A percentile compares a stretch with the other conserved stretches of the same genome.
Conservation (phyloP, 768 basidiomycete species). For the Chalciporus chontae region DNA sequence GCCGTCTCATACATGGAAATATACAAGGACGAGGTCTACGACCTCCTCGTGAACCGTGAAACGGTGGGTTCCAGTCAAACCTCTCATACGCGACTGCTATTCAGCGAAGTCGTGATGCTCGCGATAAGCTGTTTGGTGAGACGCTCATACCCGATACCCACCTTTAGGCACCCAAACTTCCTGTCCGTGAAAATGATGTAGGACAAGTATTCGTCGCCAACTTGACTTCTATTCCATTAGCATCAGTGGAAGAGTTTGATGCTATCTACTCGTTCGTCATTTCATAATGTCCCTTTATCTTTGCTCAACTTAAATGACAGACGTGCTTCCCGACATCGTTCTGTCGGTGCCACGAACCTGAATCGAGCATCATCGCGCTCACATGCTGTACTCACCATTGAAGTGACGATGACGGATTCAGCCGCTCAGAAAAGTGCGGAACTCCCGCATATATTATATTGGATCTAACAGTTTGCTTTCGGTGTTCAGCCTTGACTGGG, state of each 20-base stretch:
- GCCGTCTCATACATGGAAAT: constrained; percentile 83
- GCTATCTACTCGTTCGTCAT: constrained; percentile 42
- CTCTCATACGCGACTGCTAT: neutral
- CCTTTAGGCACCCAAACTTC: constrained; percentile 49
- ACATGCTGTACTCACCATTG: constrained; percentile 80
- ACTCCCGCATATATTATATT: neutral
- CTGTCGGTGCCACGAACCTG: constrained; percentile 81
- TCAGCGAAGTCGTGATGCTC: too few relatives aligned
- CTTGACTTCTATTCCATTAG: constrained; percentile 37
- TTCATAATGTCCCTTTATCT: neutral
- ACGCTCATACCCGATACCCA: neutral
- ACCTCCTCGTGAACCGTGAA: constrained; percentile 72
- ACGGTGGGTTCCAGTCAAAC: constrained; percentile 42
- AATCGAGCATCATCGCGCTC: constrained; percentile 85
- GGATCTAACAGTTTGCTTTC: neutral
- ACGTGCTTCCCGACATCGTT: constrained; percentile 70
- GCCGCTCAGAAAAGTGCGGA: constrained; percentile 50
- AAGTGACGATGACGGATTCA: constrained; percentile 57
- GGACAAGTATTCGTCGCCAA: constrained; percentile 58
- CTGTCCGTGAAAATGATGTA: constrained; percentile 48
- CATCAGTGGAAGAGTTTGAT: constrained; percentile 46
- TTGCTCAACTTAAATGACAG: constrained; percentile 31
- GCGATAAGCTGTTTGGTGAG: neutral
- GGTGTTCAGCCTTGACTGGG: constrained; percentile 53
- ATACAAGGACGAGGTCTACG: constrained; percentile 89